Conservation (phyloP, 2,329 filamentous ascomycete genomes). For the Arthrobotrys musiformis region DNA sequence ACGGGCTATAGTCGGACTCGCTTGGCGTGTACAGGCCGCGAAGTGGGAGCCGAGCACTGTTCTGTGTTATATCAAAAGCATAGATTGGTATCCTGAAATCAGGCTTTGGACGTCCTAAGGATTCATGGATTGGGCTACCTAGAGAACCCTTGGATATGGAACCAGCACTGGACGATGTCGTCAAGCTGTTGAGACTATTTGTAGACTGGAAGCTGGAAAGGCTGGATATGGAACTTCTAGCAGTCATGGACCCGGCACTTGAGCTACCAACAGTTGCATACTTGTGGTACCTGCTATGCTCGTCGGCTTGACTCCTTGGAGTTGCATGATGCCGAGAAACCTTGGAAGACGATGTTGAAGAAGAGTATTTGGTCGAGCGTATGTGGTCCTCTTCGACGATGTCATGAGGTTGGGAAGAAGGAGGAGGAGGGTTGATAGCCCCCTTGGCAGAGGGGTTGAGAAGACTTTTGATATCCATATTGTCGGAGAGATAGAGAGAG, state of each 20-base stretch:
- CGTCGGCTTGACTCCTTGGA: constrained; percentile 28
- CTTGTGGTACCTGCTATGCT: constrained; percentile 45
- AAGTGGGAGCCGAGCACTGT: constrained; percentile 35
- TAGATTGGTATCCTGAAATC: constrained; percentile 54
- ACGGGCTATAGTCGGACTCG: constrained; percentile 52
- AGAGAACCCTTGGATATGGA: constrained; percentile 48
- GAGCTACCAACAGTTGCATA: constrained; percentile 53
- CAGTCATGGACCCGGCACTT: constrained; percentile 51
- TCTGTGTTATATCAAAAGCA: constrained; percentile 47
- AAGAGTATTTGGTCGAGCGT: constrained; percentile 45
- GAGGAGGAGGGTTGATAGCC: neutral
- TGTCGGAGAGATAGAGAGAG: constrained; percentile 12
- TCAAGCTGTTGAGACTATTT: constrained; percentile 45
- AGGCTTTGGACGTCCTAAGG: constrained; percentile 41
- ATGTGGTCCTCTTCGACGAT: constrained; percentile 29
- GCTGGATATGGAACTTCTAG: constrained; percentile 52
- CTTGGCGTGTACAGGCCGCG: constrained; percentile 52
- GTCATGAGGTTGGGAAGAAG: neutral
- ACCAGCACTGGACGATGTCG: constrained; percentile 46
- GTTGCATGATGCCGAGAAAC: constrained; percentile 40
- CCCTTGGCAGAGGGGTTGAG: constrained; percentile 49
- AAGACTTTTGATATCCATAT: constrained; percentile 52
- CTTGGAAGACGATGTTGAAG: constrained; percentile 44
- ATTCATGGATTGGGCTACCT: constrained; percentile 49
- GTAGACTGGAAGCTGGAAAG: constrained; percentile 48